Evolutionary conservation across 495 filamentous ascomycete genomes (phyloP), one percentile per base, ranked within the genome.

Genomic region (Cercophora samala): DNA sequence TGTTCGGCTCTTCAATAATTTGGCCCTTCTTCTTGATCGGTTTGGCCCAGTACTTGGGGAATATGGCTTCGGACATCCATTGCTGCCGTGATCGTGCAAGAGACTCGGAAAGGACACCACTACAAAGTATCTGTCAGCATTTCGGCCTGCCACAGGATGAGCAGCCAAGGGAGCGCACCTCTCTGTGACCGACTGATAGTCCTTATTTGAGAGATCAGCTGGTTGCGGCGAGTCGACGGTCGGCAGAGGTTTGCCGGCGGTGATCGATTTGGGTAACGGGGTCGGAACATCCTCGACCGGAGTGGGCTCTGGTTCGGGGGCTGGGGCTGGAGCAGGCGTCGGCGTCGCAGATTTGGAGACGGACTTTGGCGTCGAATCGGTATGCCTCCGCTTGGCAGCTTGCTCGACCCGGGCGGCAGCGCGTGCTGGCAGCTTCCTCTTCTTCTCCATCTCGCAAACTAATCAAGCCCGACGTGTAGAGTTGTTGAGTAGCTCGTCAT

Each of bases 1-100:
- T 96, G 69, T 88, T 86, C 11, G 83, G 77, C 59, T 91, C 87
- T 64, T 90, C 83, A 67, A 90, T 87, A 15, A 86, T 79, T 25
- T 84, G 84, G 25, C 91, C 88, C 78, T 91, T 93, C 62, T 88
- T 87, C 80, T 93, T 96, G 64, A 86, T 85, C 5, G 93, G 93
- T 71, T 97, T 97, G 13, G 90, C 90, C 90, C 93, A 97, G 77
- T 96, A 98, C 70, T 90, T 91, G 67, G 95, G 93, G 67, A 99
- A 91, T 46, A 97, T 88, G 19, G 91, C 90, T 69, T 96, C 93
- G 70, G 83, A 88, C 9, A 93, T 84, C 96, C 96, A 98, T 86
- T 88, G 90, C 70, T 89, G 86, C 64, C 92, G 91, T 60, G 96
- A 98, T 62, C 91, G 87, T 60, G 89, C 82, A 19, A 99, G 83